phyloP scores from a whole-genome alignment of 148 eudicot genomes.

The Rhododendron kiyosumense region DNA sequence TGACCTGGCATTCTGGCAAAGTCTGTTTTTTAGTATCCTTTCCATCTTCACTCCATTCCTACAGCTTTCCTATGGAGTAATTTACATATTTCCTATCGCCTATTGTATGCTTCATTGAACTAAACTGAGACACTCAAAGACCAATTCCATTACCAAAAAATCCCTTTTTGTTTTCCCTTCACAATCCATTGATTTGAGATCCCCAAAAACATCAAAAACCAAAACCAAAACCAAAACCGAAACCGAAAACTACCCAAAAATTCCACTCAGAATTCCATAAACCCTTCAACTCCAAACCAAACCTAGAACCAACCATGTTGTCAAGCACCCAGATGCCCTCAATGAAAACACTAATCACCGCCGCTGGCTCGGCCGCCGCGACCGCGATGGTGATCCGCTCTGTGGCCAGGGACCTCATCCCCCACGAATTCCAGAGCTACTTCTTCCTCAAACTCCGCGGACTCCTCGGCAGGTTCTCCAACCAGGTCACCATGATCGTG shows the following conservation, averaged over 20 bases:
- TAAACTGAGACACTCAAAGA: too few species aligned
- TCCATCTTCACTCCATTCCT: background rate
- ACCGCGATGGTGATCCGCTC: constrained; percentile 27
- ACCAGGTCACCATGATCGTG: constrained; percentile 9
- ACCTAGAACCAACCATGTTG: background rate
- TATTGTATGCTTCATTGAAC: background rate
- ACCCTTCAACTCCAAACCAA: background rate
- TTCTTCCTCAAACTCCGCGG: background rate
- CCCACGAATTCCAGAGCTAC: constrained; percentile 8
- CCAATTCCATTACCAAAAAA: background rate
- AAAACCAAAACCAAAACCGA: background rate
- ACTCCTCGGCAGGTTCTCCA: constrained; percentile 5
- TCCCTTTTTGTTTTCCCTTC: background rate
- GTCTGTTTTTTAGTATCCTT: background rate
- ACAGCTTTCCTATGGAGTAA: background rate
- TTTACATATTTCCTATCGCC: too few species aligned
- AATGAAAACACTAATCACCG: constrained; percentile 16
- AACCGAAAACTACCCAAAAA: background rate
- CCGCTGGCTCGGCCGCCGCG: constrained; percentile 29
- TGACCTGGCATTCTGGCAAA: background rate
- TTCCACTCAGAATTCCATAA: background rate
- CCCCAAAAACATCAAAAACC: background rate
- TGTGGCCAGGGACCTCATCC: constrained; percentile 9
- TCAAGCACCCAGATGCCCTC: constrained; percentile 18
- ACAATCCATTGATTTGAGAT: background rate